Evolutionary conservation across 352 stramenopile genomes (phyloP), one percentile per base, ranked within the genome.

Genomic region (Pythium myriotylum): DNA sequence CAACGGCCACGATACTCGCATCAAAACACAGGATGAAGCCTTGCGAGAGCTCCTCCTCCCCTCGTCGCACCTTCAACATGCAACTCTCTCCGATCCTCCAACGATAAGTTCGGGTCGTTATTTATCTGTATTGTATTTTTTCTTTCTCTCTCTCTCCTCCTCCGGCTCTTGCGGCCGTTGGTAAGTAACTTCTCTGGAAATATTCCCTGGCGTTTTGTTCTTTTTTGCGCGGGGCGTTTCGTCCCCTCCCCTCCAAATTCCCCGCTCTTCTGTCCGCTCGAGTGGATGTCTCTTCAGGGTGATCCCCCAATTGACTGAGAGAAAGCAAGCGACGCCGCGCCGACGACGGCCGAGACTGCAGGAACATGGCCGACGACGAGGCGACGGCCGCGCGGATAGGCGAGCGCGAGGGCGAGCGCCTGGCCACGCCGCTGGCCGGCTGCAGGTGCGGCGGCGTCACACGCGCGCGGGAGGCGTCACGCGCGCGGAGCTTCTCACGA

Each of bases 211-310:
- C 20, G 16, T 27, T 5, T 20, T 35, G 20, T 49, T 58, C 2
- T 14, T 49, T 17, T 59, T 32, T 43, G 39, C 24, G 52, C 27
- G 51, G 13, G 52, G 47, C 24, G 53, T 60, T 60, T 60, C 53
- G 41, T 60, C 42, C 41, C 27, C 32, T 50, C 49, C 23, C 22
- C 33, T 42, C 14, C 45, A 19, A 26, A 19, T 13, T 45, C 20
- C 47, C 27, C 47, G 8, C 12, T 24, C 29, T 53, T 53, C 46
- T 40, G 46, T 23, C 22, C 46, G 24, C 48, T 12, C 9, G 29
- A 43, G 53, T 20, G 27, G 53, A 60, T 60, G 53, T 42, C 53
- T 40, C 33, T 60, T 60, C 53, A 46, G 53, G 42, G 13, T 53
- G 29, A 60, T 37, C 17, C 41, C 45, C 53, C 24, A 45, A 50